Evolutionary conservation across 2,329 filamentous ascomycete genomes (phyloP), one percentile per base, ranked within the genome.

Genomic region (Dryadomyces sulphureus): DNA sequence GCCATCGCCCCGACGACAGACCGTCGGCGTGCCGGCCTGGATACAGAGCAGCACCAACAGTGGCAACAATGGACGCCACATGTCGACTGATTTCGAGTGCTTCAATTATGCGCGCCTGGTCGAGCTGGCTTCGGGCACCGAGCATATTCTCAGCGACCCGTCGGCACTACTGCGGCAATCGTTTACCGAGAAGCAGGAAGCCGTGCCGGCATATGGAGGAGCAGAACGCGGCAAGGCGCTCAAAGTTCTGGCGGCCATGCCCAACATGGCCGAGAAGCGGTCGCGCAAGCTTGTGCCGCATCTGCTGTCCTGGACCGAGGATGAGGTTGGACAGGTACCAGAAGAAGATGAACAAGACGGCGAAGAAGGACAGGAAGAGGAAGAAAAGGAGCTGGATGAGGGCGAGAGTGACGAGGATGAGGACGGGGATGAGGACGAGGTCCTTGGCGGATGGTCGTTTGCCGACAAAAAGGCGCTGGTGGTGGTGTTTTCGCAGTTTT

Each of bases 391-490:
- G 0, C 54, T 60, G 6, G 52, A 53, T 8, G 58, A 25, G 7
- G 43, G 45, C 0, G 38, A 34, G 14, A 30, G 40, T 7, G 48
- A 59, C 7, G 53, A 50, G 2, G 54, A 59, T 3, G 61, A 60
- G 21, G 70, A 67, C n/a, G 64, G 66, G 49, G 62, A 22, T 58
- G 65, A 25, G 54, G 59, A 8, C 12, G 61, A 61, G 22, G 65
- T 52, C 1, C 17, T 20, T 1, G 47, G 46, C 16, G 62, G 69
- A 47, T 92, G 86, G 84, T 75, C 75, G 20, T 67, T 87, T 47
- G 78, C 78, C 49, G 92, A 98, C 58, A 82, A 90, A 52, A 90
- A 94, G 59, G 75, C 81, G 1, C 78, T 95, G 57, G 70, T 98
- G 30, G 73, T 73, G 1, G 70, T 98, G 6, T 88, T 98, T 57